Evolutionary conservation across 2,329 filamentous ascomycete genomes (phyloP).

Genomic region (Cytospora paraplurivora): DNA sequence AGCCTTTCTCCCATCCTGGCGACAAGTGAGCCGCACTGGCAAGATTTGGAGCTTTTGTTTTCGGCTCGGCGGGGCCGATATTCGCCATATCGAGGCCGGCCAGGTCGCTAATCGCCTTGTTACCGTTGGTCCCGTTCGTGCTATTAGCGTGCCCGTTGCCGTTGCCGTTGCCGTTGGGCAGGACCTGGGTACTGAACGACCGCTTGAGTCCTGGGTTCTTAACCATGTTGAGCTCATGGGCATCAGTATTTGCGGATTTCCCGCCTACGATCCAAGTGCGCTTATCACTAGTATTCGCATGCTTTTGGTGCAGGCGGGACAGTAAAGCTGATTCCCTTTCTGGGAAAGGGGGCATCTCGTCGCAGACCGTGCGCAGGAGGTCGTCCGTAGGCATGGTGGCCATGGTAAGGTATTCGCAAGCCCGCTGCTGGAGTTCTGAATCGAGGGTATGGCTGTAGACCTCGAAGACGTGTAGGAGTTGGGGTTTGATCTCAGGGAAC

Average conservation of each 20-base stretch:
- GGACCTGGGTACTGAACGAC: slow-evolving; percentile 69
- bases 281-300: slow-evolving; percentile 89
- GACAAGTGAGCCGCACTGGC: slow-evolving; percentile 91
- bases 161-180: slow-evolving; percentile 38
- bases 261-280: slow-evolving; percentile 97
- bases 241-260: slow-evolving; percentile 86
- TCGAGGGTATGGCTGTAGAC: slow-evolving; percentile 94
- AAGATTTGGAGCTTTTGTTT: slow-evolving; percentile 74
- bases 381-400: slow-evolving; percentile 88
- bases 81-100: slow-evolving; percentile 79
- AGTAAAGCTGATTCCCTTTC: slow-evolving; percentile 90
- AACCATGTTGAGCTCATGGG: slow-evolving; percentile 75
- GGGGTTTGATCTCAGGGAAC: slow-evolving; percentile 97
- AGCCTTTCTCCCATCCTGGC: slow-evolving; percentile 92
- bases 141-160: slow-evolving; percentile 49
- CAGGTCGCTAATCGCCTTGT: slow-evolving; percentile 64
- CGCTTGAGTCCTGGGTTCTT: slow-evolving; percentile 84
- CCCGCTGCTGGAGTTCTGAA: slow-evolving; percentile 92
- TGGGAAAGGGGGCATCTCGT: slow-evolving; percentile 98
- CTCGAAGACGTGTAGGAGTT: slow-evolving; percentile 86
- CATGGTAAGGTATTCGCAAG: slow-evolving; percentile 89
- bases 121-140: slow-evolving; percentile 53
- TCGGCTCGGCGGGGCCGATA: slow-evolving; percentile 57
- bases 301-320: slow-evolving; percentile 91
- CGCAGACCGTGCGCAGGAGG: slow-evolving; percentile 87